Evolutionary conservation across 371 early-diverging fungal species (phyloP).

Genomic region (Choanephora cucurbitarum): DNA sequence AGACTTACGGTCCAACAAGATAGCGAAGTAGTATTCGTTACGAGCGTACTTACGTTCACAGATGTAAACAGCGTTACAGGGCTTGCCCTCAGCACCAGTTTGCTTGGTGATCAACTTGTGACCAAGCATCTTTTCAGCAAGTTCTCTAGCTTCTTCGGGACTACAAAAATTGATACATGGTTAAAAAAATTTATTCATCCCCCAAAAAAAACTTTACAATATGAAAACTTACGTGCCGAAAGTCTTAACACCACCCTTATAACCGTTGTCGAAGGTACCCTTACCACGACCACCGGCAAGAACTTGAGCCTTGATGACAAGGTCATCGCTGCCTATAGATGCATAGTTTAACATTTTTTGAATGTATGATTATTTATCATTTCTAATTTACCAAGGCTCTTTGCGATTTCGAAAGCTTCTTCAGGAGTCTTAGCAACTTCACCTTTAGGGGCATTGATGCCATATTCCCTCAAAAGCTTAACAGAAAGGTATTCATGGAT

Average conservation of each 20-base stretch:
- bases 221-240: conserved; percentile 78
- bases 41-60: conserved; percentile 95
- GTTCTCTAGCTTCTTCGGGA: conserved; percentile 84
- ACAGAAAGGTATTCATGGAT: conserved; percentile 98
- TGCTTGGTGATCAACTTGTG: conserved; percentile 97
- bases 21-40: conserved; percentile 98
- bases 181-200: conserved; percentile 6
- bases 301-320: conserved; percentile 98
- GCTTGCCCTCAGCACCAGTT: conserved; percentile 94
- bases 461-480: conserved; percentile 88
- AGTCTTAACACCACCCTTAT: conserved; percentile 96
- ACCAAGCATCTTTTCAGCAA: conserved; percentile 96
- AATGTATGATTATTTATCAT: background rate
- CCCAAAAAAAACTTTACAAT: background rate
- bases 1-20: conserved; percentile 94
- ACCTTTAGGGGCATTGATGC: conserved; percentile 90
- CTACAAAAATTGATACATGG: conserved; percentile 38
- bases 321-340: conserved; percentile 56
- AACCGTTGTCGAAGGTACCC: conserved; percentile 92
- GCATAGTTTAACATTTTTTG: background rate
- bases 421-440: conserved; percentile 85
- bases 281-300: conserved; percentile 99
- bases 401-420: conserved; percentile 89
- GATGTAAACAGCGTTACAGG: conserved; percentile 93
- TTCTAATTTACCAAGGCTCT: conserved; percentile 67